Evolutionary conservation across 1,284 basidiomycete species (phyloP), one percentile per base, ranked within the genome.

Genomic region (Singerocomus rubriflavus): DNA sequence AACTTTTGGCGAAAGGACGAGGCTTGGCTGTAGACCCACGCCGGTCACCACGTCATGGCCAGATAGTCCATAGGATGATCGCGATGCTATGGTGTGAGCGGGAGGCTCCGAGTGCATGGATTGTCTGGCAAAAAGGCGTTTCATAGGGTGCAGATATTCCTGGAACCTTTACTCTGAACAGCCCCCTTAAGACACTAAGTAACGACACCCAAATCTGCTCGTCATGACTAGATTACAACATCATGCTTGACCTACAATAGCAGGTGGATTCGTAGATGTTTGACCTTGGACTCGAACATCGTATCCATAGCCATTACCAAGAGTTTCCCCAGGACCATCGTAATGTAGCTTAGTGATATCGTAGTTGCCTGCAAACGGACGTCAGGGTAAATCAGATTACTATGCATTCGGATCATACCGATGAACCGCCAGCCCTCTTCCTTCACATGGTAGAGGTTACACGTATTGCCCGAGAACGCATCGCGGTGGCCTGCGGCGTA

Each of bases 401-500:
- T 11, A 12, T 10, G 9, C 12, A 25, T 39, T 42, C 31, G 9
- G 17, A 5, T 74, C 82, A 44, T 63, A 93, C 92, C 90, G 62
- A 95, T 88, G 74, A 94, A 95, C 57, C 83, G 76, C 93, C 93
- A 99, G 3, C 96, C 97, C 54, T 91, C 80, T 70, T 97, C 88
- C 67, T 92, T 88, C 62, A 99, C 92, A 59, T 98, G 95, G 69
- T 92, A 99, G 30, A 99, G 78, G 73, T 99, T 99, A 74, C 91
- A 88, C 4, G 92, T 89, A 74, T 98, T 97, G 55, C 97, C 97
- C 5, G 96, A 98, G 79, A 91, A 99, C 0, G 96, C 97, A 70
- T 99, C 97, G 57, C 95, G 86, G 70, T 99, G 96, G 52, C 93
- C 93, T 41, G 97, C 97, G 39, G 96, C 97, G 60, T 97, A 95